These are phyloP conservation scores for Colletotrichum godetiae DNA, from an alignment of 2,329 filamentous ascomycete genomes.

Conservation along the genomic window DNA sequence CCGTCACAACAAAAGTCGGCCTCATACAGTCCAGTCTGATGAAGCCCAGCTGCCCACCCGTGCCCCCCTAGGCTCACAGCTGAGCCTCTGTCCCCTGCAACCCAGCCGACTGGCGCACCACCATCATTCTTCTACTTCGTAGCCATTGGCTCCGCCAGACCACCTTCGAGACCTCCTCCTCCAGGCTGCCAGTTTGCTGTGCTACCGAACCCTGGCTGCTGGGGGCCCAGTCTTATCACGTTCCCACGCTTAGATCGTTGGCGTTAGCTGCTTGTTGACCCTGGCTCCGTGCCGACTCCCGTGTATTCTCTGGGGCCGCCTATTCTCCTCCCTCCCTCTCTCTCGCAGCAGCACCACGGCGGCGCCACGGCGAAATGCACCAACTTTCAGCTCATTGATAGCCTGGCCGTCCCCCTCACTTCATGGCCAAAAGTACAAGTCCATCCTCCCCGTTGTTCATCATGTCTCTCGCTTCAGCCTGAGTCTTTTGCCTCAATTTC, in stretches of 20 bases:
- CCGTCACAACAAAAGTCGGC: neutral
- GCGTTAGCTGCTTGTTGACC: conserved; percentile 4
- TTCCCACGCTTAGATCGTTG: neutral
- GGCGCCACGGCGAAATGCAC: conserved; percentile 16
- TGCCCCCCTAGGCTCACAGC: conserved; percentile 18
- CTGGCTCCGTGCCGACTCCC: conserved; percentile 26
- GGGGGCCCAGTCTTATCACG: conserved; percentile 7
- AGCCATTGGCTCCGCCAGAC: conserved; percentile 25
- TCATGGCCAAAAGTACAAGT: neutral
- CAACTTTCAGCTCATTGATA: conserved; percentile 32
- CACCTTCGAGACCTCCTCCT: conserved; percentile 21
- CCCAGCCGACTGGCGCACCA: conserved; percentile 19
- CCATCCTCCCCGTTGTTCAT: conserved; percentile 6
- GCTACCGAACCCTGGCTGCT: conserved; percentile 3
- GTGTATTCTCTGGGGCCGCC: conserved; percentile 3
- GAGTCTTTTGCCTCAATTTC: conserved; percentile 4
- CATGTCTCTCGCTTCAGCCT: neutral
- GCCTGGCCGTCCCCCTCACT: conserved; percentile 31
- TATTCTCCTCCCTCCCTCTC: conserved; percentile 2
- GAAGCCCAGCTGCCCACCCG: neutral
- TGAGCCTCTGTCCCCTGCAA: conserved; percentile 26
- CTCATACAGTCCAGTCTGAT: neutral
- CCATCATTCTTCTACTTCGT: conserved; percentile 10
- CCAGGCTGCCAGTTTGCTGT: conserved; percentile 25
- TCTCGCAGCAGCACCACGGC: neutral